Conservation (phyloP, 2,329 filamentous ascomycete genomes). For the Xylaria sp. region DNA sequence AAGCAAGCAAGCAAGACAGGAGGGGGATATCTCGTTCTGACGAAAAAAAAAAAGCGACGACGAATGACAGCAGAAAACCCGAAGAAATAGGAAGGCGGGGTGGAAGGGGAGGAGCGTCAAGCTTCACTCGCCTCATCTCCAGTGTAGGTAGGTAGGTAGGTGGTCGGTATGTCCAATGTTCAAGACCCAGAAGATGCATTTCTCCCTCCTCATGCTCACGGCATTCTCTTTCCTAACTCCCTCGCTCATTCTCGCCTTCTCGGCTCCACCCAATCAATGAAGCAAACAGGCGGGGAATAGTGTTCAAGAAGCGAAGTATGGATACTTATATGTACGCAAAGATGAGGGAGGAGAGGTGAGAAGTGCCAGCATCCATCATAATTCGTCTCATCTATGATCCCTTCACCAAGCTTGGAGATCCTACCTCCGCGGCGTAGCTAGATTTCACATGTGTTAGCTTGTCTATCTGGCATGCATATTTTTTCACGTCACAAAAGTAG, state of each 20-base stretch:
- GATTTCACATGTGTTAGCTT: slow-evolving; percentile 10
- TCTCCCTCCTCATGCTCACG: no score
- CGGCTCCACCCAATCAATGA: no score
- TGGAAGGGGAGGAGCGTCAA: not conserved
- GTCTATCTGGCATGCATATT: no score
- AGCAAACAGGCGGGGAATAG: not conserved
- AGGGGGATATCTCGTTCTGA: not conserved
- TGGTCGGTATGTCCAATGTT: no score
- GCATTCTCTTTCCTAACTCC: no score
- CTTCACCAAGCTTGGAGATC: slow-evolving; percentile 24
- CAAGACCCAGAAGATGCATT: not conserved
- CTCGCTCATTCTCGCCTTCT: no score
- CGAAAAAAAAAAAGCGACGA: not conserved
- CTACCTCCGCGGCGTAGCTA: slow-evolving; percentile 40
- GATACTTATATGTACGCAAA: not conserved
- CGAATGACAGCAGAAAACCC: no score
- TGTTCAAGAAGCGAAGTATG: not conserved
- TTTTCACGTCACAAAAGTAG: not conserved
- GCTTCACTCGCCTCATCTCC: not conserved
- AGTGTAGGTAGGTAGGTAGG: no score
- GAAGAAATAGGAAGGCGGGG: not conserved
- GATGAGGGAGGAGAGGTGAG: not conserved
- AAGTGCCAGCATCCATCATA: not conserved
- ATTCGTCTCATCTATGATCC: not conserved
- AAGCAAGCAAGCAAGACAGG: not conserved